Evolutionary conservation across 352 stramenopile species (phyloP).

Genomic region (Globisporangium parvum): DNA sequence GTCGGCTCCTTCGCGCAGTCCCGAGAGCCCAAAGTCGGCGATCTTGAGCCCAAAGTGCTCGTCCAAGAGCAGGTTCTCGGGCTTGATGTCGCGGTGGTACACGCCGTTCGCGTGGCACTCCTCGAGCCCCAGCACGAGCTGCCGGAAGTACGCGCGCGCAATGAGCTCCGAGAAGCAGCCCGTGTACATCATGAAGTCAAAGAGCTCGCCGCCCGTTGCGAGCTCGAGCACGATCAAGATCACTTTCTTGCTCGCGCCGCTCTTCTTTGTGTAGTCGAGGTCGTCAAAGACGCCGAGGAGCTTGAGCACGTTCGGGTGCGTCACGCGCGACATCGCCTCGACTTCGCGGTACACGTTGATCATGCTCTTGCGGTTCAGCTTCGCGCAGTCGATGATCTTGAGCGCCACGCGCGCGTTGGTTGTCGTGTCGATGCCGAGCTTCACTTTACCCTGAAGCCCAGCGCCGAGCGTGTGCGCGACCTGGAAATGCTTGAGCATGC

Average conservation of each 20-base stretch:
- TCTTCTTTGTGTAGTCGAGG: constrained; percentile 69
- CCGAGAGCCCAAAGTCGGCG: constrained; percentile 95
- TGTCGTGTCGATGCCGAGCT: constrained; percentile 75
- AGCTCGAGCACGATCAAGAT: constrained; percentile 89
- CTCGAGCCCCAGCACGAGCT: constrained; percentile 77
- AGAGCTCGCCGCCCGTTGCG: constrained; percentile 82
- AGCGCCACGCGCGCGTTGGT: constrained; percentile 83
- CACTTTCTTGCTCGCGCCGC: constrained; percentile 62
- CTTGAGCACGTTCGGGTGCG: constrained; percentile 76
- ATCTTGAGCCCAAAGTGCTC: constrained; percentile 87
- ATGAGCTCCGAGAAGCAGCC: constrained; percentile 84
- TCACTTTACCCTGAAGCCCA: constrained; percentile 84
- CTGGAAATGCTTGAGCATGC: constrained; percentile 71
- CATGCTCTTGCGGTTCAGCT: constrained; percentile 75
- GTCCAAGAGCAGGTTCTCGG: constrained; percentile 91
- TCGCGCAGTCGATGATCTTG: constrained; percentile 87
- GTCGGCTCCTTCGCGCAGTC: constrained; percentile 62
- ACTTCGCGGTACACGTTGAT: constrained; percentile 88
- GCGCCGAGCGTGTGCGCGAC: constrained; percentile 78
- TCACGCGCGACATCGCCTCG: constrained; percentile 84
- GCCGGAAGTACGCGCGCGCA: constrained; percentile 84
- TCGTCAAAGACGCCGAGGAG: constrained; percentile 75
- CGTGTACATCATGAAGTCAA: constrained; percentile 93
- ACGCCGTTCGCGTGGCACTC: constrained; percentile 78
- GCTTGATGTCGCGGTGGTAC: constrained; percentile 93